Percentiles rank a stretch among this genome's conserved stretches.
phyloP scores from a whole-genome alignment of 1,139 yeast genomes.

The Lodderomyces jiufengensis region DNA sequence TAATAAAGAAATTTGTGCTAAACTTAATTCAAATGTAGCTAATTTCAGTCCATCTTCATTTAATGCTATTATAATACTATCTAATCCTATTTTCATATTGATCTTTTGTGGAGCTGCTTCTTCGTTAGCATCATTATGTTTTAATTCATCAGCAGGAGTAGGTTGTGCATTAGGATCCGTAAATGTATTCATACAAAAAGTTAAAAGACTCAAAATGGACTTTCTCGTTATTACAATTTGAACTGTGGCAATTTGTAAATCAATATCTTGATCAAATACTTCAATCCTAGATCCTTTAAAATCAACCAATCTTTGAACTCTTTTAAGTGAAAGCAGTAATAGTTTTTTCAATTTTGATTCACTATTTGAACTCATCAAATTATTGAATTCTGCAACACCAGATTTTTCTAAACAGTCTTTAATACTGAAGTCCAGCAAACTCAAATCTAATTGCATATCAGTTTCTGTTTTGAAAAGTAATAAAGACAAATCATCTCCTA shows the following conservation, averaged over 20 bases:
- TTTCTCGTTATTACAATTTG: conserved; percentile 73
- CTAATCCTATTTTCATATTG: conserved; percentile 64
- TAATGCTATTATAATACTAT: conserved; percentile 69
- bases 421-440: conserved; percentile 61
- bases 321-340: conserved; percentile 57
- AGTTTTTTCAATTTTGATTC: conserved; percentile 42
- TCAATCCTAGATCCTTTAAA: conserved; percentile 57
- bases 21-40: conserved; percentile 73
- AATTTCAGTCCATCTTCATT: conserved; percentile 82
- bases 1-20: conserved; percentile 65
- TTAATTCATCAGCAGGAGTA: conserved; percentile 62
- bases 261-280: conserved; percentile 73
- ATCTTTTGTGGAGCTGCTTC: conserved; percentile 69
- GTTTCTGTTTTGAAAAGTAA: conserved; percentile 56
- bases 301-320: conserved; percentile 61
- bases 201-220: conserved; percentile 73
- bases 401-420: conserved; percentile 72
- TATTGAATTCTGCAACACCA: conserved; percentile 61
- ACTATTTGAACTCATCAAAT: conserved; percentile 64
- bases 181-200: conserved; percentile 81
- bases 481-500: conserved; percentile 63
- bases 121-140: conserved; percentile 56
- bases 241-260: conserved; percentile 76
- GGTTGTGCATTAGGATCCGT: conserved; percentile 74
- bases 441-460: conserved; percentile 65